Base-by-base conservation (phyloP, 2,329 filamentous ascomycete species). In the Alternaria brassicae region DNA sequence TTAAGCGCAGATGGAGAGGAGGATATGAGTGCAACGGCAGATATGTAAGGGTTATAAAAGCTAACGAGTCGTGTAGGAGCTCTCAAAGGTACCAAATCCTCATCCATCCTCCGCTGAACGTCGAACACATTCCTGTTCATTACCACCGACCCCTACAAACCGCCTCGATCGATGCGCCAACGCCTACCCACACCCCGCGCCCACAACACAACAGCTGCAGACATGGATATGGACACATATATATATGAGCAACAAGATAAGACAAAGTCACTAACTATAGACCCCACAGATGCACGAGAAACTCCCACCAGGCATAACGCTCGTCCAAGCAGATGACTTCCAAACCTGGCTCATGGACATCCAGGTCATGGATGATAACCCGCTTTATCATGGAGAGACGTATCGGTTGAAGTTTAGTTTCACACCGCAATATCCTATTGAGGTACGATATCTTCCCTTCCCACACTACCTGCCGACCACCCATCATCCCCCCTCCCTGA, bases 321-420 rank as follows among this genome's bases (percentile, higher is more conserved):
- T 98, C 48, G 88, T 96, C 60, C 87, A 89, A 47, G 89, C 92
- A 57, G 91, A 96, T 45, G 89, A 93, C 76, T 88, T 97, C 52
- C 86, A 92, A 72, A 90, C 95, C 81, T 99, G 95, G 96, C 83
- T 89, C 50, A 88, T 98, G 80, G 96, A 99, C 76, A 96, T 99
- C 53, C 83, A 86, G 67, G 94, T 99, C 52, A 86, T 98, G 39
- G 95, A 98, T 78, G 81, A 86, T 58, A 99, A 99, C 74, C 94
- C 94, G 2, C 81, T 99, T 47, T 99, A 99, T 80, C 80, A 86
- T 51, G 85, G 88, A 74, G 85, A 98, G 75, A 89, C 82, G 23
- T 98, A 92, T 80, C 87, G 94, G 21, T 82, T 99, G 53, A 93
- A 92, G 74, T 97, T 99, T 78, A 89, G 85, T 48, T 99, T 99